Evolutionary conservation across 192 early-diverging fungal genomes (phyloP).

Genomic region (Linderina pennispora): DNA sequence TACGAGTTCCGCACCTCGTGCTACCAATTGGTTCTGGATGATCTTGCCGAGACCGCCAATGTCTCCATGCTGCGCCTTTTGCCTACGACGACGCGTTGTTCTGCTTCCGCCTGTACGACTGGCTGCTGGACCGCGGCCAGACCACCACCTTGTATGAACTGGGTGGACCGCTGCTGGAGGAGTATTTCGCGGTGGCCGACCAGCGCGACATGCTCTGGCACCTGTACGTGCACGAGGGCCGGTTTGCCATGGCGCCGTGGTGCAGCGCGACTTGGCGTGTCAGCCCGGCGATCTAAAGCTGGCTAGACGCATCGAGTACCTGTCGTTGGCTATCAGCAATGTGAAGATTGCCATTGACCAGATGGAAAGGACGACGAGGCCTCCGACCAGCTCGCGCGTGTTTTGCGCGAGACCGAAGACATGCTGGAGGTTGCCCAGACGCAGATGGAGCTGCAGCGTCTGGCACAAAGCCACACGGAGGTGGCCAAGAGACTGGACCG

Average conservation of each 20-base stretch:
- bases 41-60: slow-evolving; percentile 11
- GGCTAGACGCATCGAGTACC: slow-evolving; percentile 51
- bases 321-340: slow-evolving; percentile 59
- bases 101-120: slow-evolving; percentile 61
- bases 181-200: slow-evolving; percentile 42
- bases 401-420: slow-evolving; percentile 52
- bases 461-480: slow-evolving; percentile 10
- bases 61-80: slow-evolving; percentile 20
- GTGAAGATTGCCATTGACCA: slow-evolving; percentile 53
- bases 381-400: slow-evolving; percentile 30
- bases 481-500: slow-evolving; percentile 10
- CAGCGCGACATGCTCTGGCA: slow-evolving; percentile 60
- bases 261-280: slow-evolving; percentile 43
- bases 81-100: slow-evolving; percentile 52
- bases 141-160: slow-evolving; percentile 49
- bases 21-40: slow-evolving; percentile 34
- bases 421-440: slow-evolving; percentile 56
- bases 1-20: slow-evolving; percentile 40
- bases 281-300: slow-evolving; percentile 32
- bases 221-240: slow-evolving; percentile 54
- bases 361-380: slow-evolving; percentile 27
- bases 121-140: slow-evolving; percentile 50
- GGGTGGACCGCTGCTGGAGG: slow-evolving; percentile 38
- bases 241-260: slow-evolving; percentile 55
- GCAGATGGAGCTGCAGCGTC: slow-evolving; percentile 47